Conservation (phyloP, 2,329 filamentous ascomycete genomes). For the Cyphellophora attinorum region DNA sequence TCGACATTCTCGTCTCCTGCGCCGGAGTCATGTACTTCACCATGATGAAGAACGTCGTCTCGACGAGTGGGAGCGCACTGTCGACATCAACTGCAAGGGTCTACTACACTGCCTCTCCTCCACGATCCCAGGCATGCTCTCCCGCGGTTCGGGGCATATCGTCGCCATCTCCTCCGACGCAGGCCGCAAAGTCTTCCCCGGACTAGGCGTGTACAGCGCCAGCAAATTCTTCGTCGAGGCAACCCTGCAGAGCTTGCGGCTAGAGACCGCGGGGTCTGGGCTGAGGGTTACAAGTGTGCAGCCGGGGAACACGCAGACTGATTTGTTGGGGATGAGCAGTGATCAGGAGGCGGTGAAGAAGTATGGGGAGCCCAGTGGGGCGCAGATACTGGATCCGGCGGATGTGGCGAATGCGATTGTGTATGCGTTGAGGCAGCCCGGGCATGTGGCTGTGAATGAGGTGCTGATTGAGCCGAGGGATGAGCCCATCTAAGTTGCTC, state of each 20-base stretch:
- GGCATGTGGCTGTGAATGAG: constrained; percentile 71
- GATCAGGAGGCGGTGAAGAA: constrained; percentile 69
- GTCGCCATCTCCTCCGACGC: constrained; percentile 77
- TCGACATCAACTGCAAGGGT: constrained; percentile 81
- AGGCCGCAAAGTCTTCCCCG: constrained; percentile 72
- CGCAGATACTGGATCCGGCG: constrained; percentile 62
- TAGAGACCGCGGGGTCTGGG: constrained; percentile 67
- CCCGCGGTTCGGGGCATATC: constrained; percentile 60
- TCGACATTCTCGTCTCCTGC: constrained; percentile 72
- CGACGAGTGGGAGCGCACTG: constrained; percentile 71
- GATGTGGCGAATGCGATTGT: constrained; percentile 66
- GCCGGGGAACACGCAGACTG: constrained; percentile 67
- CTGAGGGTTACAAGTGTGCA: constrained; percentile 66
- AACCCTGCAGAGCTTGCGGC: constrained; percentile 61
- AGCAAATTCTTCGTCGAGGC: constrained; percentile 82
- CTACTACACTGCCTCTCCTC: constrained; percentile 63
- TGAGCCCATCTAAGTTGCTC: constrained; percentile 53
- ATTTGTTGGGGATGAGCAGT: constrained; percentile 64
- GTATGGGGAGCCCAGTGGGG: constrained; percentile 65
- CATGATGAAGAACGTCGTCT: constrained; percentile 70
- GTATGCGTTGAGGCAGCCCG: constrained; percentile 63
- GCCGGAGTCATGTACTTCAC: constrained; percentile 86
- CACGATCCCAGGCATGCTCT: constrained; percentile 61
- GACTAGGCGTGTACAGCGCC: constrained; percentile 71
- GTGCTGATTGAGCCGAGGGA: constrained; percentile 69